Conservation (phyloP, 257 asterid genomes). For the Solanum etuberosum region DNA sequence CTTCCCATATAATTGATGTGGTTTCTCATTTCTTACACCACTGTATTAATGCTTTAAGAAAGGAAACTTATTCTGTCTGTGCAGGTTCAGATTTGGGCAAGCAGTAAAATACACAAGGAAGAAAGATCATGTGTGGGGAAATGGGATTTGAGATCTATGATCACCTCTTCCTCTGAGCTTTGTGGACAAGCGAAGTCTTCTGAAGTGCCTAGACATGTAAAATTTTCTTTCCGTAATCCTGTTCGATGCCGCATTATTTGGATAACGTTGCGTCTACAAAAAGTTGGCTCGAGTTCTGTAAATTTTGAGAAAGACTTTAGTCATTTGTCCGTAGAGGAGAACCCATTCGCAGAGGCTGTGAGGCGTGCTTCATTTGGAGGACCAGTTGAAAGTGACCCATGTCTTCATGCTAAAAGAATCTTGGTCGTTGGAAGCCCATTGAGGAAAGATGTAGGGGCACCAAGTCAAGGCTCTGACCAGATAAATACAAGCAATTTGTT, state of each 20-base stretch:
- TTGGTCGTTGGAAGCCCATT: slow-evolving; percentile 59
- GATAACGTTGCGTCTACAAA: slow-evolving; percentile 74
- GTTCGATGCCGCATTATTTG: slow-evolving; percentile 89
- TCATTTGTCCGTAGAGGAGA: slow-evolving; percentile 79
- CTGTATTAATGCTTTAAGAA: background rate
- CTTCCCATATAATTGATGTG: background rate
- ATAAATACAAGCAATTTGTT: slow-evolving; percentile 69
- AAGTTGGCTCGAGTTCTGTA: slow-evolving; percentile 63
- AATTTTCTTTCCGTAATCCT: slow-evolving; percentile 62
- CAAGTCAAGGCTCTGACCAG: slow-evolving; percentile 56
- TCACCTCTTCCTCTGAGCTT: slow-evolving; percentile 71
- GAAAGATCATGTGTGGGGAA: slow-evolving; percentile 85
- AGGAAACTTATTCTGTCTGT: slow-evolving; percentile 5
- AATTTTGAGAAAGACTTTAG: slow-evolving; percentile 55
- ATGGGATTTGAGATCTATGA: slow-evolving; percentile 73
- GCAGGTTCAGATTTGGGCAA: slow-evolving; percentile 95
- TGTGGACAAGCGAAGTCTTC: slow-evolving; percentile 58
- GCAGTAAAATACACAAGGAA: slow-evolving; percentile 72
- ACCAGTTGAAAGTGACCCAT: slow-evolving; percentile 59
- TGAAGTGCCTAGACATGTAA: slow-evolving; percentile 72
- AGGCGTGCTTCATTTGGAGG: slow-evolving; percentile 92
- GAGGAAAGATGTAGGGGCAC: slow-evolving; percentile 40
- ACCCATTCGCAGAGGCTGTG: slow-evolving; percentile 53
- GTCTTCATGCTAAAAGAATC: slow-evolving; percentile 83
- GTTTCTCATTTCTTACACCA: background rate